These are phyloP conservation scores for Monosporozyma solicola DNA, from an alignment of 805 yeast genomes.

Conservation along the genomic window DNA sequence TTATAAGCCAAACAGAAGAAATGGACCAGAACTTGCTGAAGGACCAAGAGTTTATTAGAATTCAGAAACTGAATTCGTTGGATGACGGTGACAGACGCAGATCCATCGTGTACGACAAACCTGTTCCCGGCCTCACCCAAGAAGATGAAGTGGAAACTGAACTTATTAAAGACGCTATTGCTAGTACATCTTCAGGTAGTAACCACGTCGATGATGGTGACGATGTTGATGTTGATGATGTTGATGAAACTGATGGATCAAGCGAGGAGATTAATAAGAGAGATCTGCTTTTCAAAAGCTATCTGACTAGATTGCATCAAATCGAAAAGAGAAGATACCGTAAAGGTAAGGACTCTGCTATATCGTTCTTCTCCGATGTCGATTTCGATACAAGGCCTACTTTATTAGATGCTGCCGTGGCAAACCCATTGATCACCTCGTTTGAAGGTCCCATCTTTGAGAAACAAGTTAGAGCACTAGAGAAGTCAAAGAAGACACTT, in stretches of 20 bases:
- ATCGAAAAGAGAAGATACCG: slow-evolving; percentile 8
- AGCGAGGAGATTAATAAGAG: not conserved
- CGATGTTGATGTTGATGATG: not conserved
- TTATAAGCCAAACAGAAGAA: not conserved
- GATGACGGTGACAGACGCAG: slow-evolving; percentile 9
- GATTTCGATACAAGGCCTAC: slow-evolving; percentile 36
- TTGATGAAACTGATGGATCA: not conserved
- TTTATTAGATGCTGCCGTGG: slow-evolving; percentile 44
- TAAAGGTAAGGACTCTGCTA: slow-evolving; percentile 10
- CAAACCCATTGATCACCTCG: slow-evolving; percentile 24
- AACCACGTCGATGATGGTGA: not conserved
- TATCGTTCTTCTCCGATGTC: slow-evolving; percentile 48
- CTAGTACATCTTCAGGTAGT: not conserved
- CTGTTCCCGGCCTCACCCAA: not conserved
- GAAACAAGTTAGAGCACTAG: slow-evolving; percentile 15
- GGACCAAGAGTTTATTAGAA: slow-evolving; percentile 20
- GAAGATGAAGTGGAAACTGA: not conserved
- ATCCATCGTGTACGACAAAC: slow-evolving; percentile 11
- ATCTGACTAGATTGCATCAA: slow-evolving; percentile 7
- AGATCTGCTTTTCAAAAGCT: slow-evolving; percentile 7
- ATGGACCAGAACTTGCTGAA: slow-evolving; percentile 12
- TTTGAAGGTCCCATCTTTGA: slow-evolving; percentile 27
- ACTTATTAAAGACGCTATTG: not conserved
- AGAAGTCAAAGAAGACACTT: slow-evolving; percentile 4
- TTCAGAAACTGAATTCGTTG: slow-evolving; percentile 18